Base-by-base conservation (phyloP, 2,329 filamentous ascomycete species). In the Aspergillus pseudoviridinutans region DNA sequence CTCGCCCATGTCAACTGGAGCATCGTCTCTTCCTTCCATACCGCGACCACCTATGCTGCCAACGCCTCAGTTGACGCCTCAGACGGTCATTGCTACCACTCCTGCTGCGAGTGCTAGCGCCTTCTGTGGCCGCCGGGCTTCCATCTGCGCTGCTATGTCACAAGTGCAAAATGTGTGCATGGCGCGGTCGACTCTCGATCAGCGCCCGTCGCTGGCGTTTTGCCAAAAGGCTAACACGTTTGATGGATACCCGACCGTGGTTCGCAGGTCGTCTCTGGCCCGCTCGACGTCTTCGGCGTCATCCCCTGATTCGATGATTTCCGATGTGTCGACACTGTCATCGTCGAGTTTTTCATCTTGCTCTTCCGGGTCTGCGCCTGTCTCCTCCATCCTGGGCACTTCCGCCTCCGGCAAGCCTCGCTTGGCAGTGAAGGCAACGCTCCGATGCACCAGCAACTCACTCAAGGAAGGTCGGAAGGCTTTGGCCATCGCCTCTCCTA, bases 291-390 rank as follows among this genome's bases (percentile, higher is more conserved):
- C 82, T 3, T 82, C 79, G 49, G 72, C 72, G 22, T 82, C 79
- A 8, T 83, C 80, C 47, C 84, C 85, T n/a, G 84, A 86, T 61
- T 87, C 84, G 35, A 84, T 86, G 80, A 72, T 86, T 38, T 86
- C 84, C 28, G 84, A 87, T 68, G 78, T 78, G 55, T 84, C 82
- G 38, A 79, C 79, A 14, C 75, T 83, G 58, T 83, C 82, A 54
- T 83, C 72, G 62, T 76, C 82, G 35, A 79, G 79, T 20, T 75
- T 83, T 58, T 83, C 82, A 54, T 83, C 72, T 62, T 76, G 75
- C 64, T 75, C 71, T 70, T 84, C 81, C 74, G 81, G 82, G 70
- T 84, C 77, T 20, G 78, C 76, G 4, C 78, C 76, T 3, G 73
- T 78, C 50, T 78, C 76, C 4, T 79, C 77, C 53, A 68, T 74